Evolutionary conservation across 2,329 filamentous ascomycete genomes (phyloP), one percentile per base, ranked within the genome.

Genomic region (Arachnomyces sp.): DNA sequence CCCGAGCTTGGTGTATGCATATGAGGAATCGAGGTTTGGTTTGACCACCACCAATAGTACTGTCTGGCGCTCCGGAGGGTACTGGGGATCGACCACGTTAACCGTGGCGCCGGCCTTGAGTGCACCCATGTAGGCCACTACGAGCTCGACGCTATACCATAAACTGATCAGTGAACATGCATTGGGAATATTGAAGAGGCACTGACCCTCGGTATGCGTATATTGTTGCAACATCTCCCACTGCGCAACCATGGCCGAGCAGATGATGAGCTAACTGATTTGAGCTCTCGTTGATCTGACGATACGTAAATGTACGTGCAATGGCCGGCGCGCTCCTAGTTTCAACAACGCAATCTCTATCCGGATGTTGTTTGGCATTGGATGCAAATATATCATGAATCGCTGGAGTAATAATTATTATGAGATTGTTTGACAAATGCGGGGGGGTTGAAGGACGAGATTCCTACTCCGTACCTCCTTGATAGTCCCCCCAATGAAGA

Each of bases 161-260:
- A n/a, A n/a, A n/a, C n/a, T n/a, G n/a, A n/a, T n/a, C n/a, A n/a
- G n/a, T n/a, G n/a, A n/a, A n/a, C n/a, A n/a, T n/a, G n/a, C n/a
- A n/a, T n/a, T n/a, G n/a, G n/a, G n/a, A n/a, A n/a, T n/a, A n/a
- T n/a, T n/a, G n/a, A n/a, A 25, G 94, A 87, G 42, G n/a, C n/a
- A n/a, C n/a, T n/a, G n/a, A n/a, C n/a, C 80, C 80, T 43, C 89
- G 79, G 63, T 95, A 77, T 41, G 86, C 86, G 58, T 81, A 95
- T 47, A 92, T 85, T 85, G 95, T 94, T 53, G 95, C 87, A 2
- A 95, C 88, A 57, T 96, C 88, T 7, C 87, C 88, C 50, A 79
- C 72, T 44, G 80, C 72, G 47, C 87, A 72, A 43, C 89, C 88
- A 53, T 78, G 73, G 36, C 82, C 72, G 39, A 84, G 75, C 14